Evolutionary conservation across 139 green algal genomes (phyloP), one percentile per base, ranked within the genome.

Genomic region (Desmodesmus armatus): DNA sequence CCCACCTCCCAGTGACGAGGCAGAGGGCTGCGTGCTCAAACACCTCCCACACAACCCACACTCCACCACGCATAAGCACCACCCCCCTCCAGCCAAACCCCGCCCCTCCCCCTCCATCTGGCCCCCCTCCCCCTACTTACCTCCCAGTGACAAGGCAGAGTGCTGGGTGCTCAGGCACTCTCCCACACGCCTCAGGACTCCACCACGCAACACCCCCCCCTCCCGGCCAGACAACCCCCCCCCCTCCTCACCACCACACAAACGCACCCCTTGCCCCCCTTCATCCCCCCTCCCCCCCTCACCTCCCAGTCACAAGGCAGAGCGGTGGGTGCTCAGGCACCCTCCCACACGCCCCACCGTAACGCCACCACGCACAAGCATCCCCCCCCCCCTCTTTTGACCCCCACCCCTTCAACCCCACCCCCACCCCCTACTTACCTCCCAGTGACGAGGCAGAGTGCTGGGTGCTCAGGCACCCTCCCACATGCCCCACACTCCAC

Each of bases 91-190:
- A n/a, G n/a, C n/a, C n/a, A n/a, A n/a, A n/a, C n/a, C n/a, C n/a
- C n/a, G n/a, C n/a, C n/a, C n/a, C n/a, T n/a, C n/a, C n/a, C n/a
- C n/a, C n/a, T n/a, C n/a, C n/a, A n/a, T n/a, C n/a, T n/a, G n/a
- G n/a, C n/a, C n/a, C n/a, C n/a, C n/a, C n/a, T n/a, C n/a, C n/a
- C 47, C 47, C 0, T 27, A 7, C 73, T 31, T 39, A 80, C 73
- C 73, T 65, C 0, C 73, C 73, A 47, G 73, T 80, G 4, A 67
- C 73, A 27, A 80, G 40, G 29, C 47, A 65, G 3, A 80, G 47
- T 29, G 43, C 73, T 25, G 43, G 73, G 23, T 80, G 73, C 33
- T 82, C 23, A 17, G 47, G 29, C 44, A 67, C 29, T 47, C 47
- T n/a, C 1, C 31, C 73, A 66, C 73, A 80, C 47, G 39, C 31